Percentiles rank a stretch among this genome's conserved stretches.
Conservation (phyloP, 73 alveolate species). For the Symbiodinium pilosum region DNA sequence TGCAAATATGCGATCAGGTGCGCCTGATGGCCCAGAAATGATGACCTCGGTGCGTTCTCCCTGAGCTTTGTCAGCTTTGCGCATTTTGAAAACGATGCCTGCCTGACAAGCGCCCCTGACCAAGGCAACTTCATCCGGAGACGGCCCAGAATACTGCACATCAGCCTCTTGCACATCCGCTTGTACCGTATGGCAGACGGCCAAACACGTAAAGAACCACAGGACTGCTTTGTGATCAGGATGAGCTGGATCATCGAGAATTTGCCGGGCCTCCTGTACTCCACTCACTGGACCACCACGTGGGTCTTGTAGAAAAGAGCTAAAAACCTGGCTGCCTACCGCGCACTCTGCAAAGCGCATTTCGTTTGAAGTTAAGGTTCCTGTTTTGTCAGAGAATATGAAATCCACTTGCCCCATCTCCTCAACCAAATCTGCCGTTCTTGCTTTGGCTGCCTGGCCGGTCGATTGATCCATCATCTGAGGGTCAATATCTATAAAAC, state of each 20-base stretch:
- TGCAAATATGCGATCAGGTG: neutral
- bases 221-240: neutral
- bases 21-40: neutral
- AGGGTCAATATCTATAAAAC: constrained; percentile 4
- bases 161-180: neutral
- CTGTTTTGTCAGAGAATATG: constrained; percentile 99
- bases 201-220: constrained; percentile 43
- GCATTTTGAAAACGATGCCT: constrained; percentile 11
- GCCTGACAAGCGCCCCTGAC: constrained; percentile 57
- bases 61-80: neutral
- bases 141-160: constrained; percentile 76
- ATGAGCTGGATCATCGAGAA: neutral
- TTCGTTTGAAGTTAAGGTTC: constrained; percentile 99
- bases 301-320: constrained; percentile 11
- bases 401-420: constrained; percentile 99
- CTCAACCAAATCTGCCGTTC: constrained; percentile 99
- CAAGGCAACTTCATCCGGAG: constrained; percentile 96
- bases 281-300: constrained; percentile 35
- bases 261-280: neutral
- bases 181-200: constrained; percentile 53
- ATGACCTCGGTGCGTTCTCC: neutral
- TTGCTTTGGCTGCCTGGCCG: constrained; percentile 97
- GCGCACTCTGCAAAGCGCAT: constrained; percentile 98
- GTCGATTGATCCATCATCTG: constrained; percentile 71
- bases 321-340: neutral